Evolutionary conservation across 805 yeast species (phyloP).

Genomic region (Ogataea nonfermentans): DNA sequence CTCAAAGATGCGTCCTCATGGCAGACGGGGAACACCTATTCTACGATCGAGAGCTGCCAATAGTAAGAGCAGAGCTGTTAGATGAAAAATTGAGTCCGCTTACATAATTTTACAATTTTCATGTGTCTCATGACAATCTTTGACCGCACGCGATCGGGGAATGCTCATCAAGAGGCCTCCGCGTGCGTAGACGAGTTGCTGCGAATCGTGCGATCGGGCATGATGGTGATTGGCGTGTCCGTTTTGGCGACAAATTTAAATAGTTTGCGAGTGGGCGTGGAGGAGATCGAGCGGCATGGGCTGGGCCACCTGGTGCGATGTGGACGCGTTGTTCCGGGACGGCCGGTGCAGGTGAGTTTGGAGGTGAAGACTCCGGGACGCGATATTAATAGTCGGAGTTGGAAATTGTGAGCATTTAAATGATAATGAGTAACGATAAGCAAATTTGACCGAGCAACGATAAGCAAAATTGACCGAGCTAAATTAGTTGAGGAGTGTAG

Average conservation of each 20-base stretch:
- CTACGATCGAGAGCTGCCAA: conserved; percentile 27
- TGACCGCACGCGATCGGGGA: conserved; percentile 3
- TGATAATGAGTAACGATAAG: too few relatives aligned
- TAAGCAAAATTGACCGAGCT: too few relatives aligned
- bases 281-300: conserved; percentile 3
- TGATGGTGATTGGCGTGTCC: neutral
- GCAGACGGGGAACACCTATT: conserved; percentile 46
- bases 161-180: neutral
- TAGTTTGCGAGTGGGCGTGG: conserved; percentile 2
- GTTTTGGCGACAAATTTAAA: conserved; percentile 3
- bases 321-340: conserved; percentile 3
- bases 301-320: conserved; percentile 2
- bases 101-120: neutral
- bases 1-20: conserved; percentile 49
- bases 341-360: neutral
- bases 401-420: conserved; percentile 1
- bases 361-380: conserved; percentile 1
- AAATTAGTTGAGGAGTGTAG: too few relatives aligned
- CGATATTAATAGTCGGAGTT: neutral
- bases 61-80: conserved; percentile 35
- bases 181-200: conserved; percentile 1
- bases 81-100: conserved; percentile 11
- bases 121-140: conserved; percentile 8
- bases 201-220: neutral
- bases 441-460: too few relatives aligned